These are phyloP conservation scores for Aspergillus neotritici DNA, from an alignment of 2,329 filamentous ascomycete species.

Conservation along the genomic window DNA sequence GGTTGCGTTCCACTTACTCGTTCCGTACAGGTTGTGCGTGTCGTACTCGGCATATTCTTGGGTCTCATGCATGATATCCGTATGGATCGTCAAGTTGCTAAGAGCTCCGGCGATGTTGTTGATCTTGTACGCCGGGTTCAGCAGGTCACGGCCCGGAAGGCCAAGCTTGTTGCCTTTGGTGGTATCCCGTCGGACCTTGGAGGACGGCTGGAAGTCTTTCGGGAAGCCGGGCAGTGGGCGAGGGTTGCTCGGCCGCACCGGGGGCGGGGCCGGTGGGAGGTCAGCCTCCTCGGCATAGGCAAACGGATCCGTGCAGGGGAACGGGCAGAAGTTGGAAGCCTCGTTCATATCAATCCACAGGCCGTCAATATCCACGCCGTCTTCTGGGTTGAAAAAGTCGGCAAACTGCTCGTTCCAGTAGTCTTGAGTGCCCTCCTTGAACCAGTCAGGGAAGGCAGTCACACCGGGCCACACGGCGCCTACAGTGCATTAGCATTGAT, in stretches of 20 bases:
- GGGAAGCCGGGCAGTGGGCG: conserved; percentile 65
- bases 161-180: conserved; percentile 46
- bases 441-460: conserved; percentile 72
- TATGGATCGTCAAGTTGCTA: conserved; percentile 57
- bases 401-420: conserved; percentile 68
- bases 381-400: conserved; percentile 57
- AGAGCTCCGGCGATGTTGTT: conserved; percentile 53
- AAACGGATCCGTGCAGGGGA: conserved; percentile 50
- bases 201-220: conserved; percentile 57
- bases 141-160: conserved; percentile 57
- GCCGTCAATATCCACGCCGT: conserved; percentile 68
- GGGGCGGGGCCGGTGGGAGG: conserved; percentile 55
- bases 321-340: conserved; percentile 49
- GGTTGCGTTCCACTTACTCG: conserved; percentile 36
- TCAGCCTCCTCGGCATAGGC: conserved; percentile 45
- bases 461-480: conserved; percentile 75
- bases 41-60: conserved; percentile 66
- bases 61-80: conserved; percentile 58
- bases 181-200: conserved; percentile 6
- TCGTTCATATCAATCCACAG: conserved; percentile 72
- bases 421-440: conserved; percentile 55
- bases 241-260: conserved; percentile 56
- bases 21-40: conserved; percentile 71
- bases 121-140: conserved; percentile 61
- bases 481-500: conserved; percentile 5